Percentiles rank a stretch among this genome's conserved stretches.
Conservation (phyloP, 371 early-diverging fungal genomes). For the Fennellomyces sp. region DNA sequence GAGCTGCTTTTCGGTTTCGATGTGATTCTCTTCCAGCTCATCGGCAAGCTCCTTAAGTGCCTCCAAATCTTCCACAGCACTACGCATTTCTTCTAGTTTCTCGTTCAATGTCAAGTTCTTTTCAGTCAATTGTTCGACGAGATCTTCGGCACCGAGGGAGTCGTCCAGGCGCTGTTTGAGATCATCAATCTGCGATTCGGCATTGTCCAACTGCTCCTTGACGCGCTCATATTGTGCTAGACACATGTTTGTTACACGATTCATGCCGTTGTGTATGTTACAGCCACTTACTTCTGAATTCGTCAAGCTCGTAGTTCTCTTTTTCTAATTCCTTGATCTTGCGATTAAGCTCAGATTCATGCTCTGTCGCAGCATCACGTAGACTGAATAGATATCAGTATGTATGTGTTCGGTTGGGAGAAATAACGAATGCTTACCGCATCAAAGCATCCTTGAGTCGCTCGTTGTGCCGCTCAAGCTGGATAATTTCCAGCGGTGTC, state of each 20-base stretch:
- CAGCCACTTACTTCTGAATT: slow-evolving; percentile 42
- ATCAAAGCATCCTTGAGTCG: slow-evolving; percentile 86
- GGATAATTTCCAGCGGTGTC: slow-evolving; percentile 63
- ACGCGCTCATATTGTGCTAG: slow-evolving; percentile 60
- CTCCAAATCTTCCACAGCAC: slow-evolving; percentile 85
- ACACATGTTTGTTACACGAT: slow-evolving; percentile 4
- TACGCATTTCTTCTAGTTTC: slow-evolving; percentile 77
- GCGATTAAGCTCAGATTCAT: slow-evolving; percentile 72
- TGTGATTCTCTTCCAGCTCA: slow-evolving; percentile 89
- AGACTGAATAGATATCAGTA: slow-evolving; percentile 41
- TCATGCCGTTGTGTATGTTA: neutral
- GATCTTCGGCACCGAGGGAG: slow-evolving; percentile 77
- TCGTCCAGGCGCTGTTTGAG: slow-evolving; percentile 85
- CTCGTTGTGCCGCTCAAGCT: slow-evolving; percentile 84
- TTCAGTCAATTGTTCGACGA: slow-evolving; percentile 79
- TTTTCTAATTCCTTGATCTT: slow-evolving; percentile 71
- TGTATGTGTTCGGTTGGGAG: neutral
- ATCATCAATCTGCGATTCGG: slow-evolving; percentile 79
- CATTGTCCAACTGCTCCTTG: slow-evolving; percentile 55
- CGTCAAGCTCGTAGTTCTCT: slow-evolving; percentile 64
- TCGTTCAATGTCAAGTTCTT: slow-evolving; percentile 78
- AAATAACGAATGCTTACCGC: slow-evolving; percentile 38
- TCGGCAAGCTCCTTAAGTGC: slow-evolving; percentile 89
- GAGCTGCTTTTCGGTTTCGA: slow-evolving; percentile 84
- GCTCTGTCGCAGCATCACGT: slow-evolving; percentile 78